Evolutionary conservation across 2,329 filamentous ascomycete species (phyloP).

Genomic region (Diaporthe velutina): DNA sequence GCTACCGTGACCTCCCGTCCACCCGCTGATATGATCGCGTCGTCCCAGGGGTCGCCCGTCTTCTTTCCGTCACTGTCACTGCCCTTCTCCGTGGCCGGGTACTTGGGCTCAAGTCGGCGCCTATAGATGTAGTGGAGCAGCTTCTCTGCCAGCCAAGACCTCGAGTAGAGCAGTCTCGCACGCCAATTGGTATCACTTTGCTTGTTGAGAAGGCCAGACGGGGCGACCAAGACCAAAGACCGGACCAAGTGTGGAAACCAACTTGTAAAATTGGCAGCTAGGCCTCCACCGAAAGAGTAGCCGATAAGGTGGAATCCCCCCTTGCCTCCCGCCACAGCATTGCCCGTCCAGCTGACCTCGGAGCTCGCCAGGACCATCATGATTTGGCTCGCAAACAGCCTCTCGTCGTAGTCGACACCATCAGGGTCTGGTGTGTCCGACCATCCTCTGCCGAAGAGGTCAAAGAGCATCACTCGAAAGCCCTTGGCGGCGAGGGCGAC

Average conservation of each 20-base stretch:
- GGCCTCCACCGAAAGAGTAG: constrained; percentile 86
- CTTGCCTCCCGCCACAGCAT: constrained; percentile 27
- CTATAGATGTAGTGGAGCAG: constrained; percentile 67
- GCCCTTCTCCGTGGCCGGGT: constrained; percentile 52
- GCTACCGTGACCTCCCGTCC: constrained; percentile 69
- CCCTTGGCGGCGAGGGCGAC: constrained; percentile 73
- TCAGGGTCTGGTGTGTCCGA: constrained; percentile 73
- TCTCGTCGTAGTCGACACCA: constrained; percentile 78
- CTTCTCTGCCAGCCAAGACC: constrained; percentile 69
- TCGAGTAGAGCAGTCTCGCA: constrained; percentile 73
- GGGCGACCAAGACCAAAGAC: constrained; percentile 81
- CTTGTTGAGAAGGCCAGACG: constrained; percentile 75
- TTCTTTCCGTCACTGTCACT: constrained; percentile 54
- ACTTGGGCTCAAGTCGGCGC: constrained; percentile 59
- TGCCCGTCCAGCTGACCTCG: constrained; percentile 74
- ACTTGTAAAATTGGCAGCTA: constrained; percentile 80
- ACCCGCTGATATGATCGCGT: constrained; percentile 64
- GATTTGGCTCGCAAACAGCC: constrained; percentile 80
- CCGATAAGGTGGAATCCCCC: constrained; percentile 76
- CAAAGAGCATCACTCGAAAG: constrained; percentile 85
- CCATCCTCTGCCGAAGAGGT: constrained; percentile 78
- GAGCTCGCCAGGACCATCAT: constrained; percentile 79
- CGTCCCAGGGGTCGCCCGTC: constrained; percentile 56
- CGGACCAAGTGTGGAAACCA: constrained; percentile 79
- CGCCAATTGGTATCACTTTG: constrained; percentile 51